A percentile compares a stretch with the other conserved stretches of the same genome.
Conservation (phyloP, 768 basidiomycete genomes). For the Neoboletus magnificus region DNA sequence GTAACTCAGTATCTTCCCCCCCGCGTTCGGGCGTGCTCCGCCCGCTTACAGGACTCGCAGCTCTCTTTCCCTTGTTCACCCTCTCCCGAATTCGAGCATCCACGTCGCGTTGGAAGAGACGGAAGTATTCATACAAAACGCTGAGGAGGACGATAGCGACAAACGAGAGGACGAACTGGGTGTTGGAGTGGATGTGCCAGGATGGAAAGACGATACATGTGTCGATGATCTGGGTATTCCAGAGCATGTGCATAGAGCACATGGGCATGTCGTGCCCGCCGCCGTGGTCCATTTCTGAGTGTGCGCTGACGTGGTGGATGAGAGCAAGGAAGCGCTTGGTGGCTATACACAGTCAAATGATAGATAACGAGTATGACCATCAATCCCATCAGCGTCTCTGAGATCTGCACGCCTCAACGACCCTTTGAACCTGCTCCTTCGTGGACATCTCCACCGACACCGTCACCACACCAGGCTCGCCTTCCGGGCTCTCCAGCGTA, state of each 20-base stretch:
- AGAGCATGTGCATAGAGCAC: constrained; percentile 83
- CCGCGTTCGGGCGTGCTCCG: constrained; percentile 38
- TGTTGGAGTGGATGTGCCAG: constrained; percentile 67
- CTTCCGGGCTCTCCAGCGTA: constrained; percentile 66
- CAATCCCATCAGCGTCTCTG: neutral
- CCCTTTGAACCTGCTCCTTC: constrained; percentile 51
- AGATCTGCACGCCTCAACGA: constrained; percentile 13
- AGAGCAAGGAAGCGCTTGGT: neutral
- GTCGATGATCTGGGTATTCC: constrained; percentile 77
- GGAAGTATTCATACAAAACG: constrained; percentile 78
- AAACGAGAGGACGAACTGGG: constrained; percentile 62
- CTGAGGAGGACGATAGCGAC: constrained; percentile 62
- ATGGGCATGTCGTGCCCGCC: constrained; percentile 49
- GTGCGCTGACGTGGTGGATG: neutral
- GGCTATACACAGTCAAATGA: neutral
- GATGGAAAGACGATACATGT: constrained; percentile 78
- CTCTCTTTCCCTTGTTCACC: constrained; percentile 49
- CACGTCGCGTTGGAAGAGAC: constrained; percentile 55
- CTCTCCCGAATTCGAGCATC: constrained; percentile 56
- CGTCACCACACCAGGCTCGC: constrained; percentile 63
- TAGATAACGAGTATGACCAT: neutral
- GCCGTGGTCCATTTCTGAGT: constrained; percentile 39
- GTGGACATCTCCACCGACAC: constrained; percentile 54
- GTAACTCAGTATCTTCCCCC: constrained; percentile 55
- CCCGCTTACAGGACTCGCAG: constrained; percentile 38